These are phyloP conservation scores for Aureobasidium musti DNA, from an alignment of 2,329 filamentous ascomycete species.

Conservation along the genomic window DNA sequence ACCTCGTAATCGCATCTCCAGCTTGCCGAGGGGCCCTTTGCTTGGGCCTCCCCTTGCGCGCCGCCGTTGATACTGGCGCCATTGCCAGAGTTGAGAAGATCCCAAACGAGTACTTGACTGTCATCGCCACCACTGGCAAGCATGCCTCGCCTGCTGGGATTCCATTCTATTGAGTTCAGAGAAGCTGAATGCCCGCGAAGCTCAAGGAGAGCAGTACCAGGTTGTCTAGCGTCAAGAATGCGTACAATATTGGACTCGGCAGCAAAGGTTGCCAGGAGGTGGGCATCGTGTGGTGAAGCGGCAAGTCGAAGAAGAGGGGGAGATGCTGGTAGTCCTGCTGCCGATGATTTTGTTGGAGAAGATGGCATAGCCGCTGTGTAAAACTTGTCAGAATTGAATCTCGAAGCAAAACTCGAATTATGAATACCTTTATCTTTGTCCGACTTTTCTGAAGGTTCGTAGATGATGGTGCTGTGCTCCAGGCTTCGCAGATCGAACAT, in stretches of 20 bases:
- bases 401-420: not conserved
- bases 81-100: slow-evolving; percentile 68
- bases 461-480: slow-evolving; percentile 98
- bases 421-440: slow-evolving; percentile 51
- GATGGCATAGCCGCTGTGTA: slow-evolving; percentile 52
- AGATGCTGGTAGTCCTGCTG: slow-evolving; percentile 65
- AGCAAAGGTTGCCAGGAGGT: slow-evolving; percentile 95
- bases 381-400: not conserved
- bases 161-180: slow-evolving; percentile 96
- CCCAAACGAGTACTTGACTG: slow-evolving; percentile 89
- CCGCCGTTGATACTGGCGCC: slow-evolving; percentile 31
- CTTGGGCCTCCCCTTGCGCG: slow-evolving; percentile 44
- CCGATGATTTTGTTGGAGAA: slow-evolving; percentile 68
- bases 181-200: slow-evolving; percentile 82
- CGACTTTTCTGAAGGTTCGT: slow-evolving; percentile 90
- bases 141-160: slow-evolving; percentile 78
- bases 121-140: slow-evolving; percentile 92
- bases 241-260: slow-evolving; percentile 90
- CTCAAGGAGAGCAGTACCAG: slow-evolving; percentile 90
- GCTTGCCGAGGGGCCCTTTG: slow-evolving; percentile 69
- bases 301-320: slow-evolving; percentile 75
- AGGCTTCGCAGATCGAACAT: slow-evolving; percentile 98
- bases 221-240: slow-evolving; percentile 93
- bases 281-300: slow-evolving; percentile 91
- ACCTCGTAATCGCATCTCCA: slow-evolving; percentile 90